A percentile compares a stretch with the other conserved stretches of the same genome.
Evolutionary conservation across 2,329 filamentous ascomycete species (phyloP).

Genomic region (Talaromyces pinophilus): DNA sequence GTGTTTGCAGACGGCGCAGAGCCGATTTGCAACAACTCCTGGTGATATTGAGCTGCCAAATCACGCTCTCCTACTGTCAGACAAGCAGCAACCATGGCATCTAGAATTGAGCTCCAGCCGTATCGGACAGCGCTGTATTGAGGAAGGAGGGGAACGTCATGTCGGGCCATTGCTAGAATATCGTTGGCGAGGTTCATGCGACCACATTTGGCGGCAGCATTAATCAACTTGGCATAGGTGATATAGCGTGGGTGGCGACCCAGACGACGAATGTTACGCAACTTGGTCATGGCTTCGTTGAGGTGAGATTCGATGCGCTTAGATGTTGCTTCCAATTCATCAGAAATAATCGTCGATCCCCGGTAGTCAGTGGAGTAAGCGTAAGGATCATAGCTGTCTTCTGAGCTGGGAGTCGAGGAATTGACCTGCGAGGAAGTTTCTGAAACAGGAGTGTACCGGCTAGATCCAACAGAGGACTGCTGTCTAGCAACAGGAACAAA

Average conservation of each 20-base stretch:
- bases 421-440: constrained; percentile 53
- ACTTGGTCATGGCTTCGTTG: constrained; percentile 76
- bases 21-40: constrained; percentile 87
- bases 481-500: constrained; percentile 44
- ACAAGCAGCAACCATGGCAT: constrained; percentile 93
- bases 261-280: constrained; percentile 89
- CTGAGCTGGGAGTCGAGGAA: constrained; percentile 57
- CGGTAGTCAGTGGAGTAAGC: constrained; percentile 89
- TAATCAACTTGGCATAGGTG: constrained; percentile 93
- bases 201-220: constrained; percentile 80
- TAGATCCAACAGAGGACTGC: constrained; percentile 47
- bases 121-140: constrained; percentile 88
- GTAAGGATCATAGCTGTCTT: constrained; percentile 90
- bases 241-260: constrained; percentile 93
- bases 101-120: constrained; percentile 93
- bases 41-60: constrained; percentile 82
- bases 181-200: constrained; percentile 82
- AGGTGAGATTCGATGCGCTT: constrained; percentile 72
- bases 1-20: constrained; percentile 94
- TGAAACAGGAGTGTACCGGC: constrained; percentile 43
- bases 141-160: constrained; percentile 79
- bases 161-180: constrained; percentile 82
- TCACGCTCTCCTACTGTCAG: constrained; percentile 78
- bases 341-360: constrained; percentile 85
- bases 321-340: constrained; percentile 79